phyloP scores from a whole-genome alignment of 306 rosid genomes.

The Quercus dentata region DNA sequence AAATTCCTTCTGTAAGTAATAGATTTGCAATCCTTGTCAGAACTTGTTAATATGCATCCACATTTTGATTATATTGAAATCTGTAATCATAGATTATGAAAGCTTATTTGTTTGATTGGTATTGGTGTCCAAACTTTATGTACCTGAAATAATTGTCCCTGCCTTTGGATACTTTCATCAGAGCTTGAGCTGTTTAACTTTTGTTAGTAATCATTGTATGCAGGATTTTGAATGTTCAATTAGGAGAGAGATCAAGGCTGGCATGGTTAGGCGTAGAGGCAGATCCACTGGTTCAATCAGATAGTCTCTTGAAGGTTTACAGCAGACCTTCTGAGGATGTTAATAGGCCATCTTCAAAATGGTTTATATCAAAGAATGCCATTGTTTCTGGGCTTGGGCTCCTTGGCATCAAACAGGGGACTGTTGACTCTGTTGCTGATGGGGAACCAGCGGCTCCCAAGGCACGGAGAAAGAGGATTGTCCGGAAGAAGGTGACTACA shows the following conservation, averaged over 20 bases:
- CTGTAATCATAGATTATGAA: not conserved
- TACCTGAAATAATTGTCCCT: not conserved
- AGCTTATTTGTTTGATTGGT: not conserved
- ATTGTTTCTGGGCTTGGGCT: constrained; percentile 96
- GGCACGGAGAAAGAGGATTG: constrained; percentile 79
- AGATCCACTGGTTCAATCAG: constrained; percentile 81
- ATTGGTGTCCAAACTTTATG: not conserved
- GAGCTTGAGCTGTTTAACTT: constrained; percentile 2
- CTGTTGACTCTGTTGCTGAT: constrained; percentile 37
- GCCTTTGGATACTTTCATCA: not conserved
- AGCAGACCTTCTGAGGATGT: constrained; percentile 65
- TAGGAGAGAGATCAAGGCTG: constrained; percentile 88
- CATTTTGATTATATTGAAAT: no score
- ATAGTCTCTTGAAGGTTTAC: constrained; percentile 73
- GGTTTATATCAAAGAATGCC: constrained; percentile 94
- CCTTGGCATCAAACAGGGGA: constrained; percentile 81
- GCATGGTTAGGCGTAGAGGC: constrained; percentile 99
- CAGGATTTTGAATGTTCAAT: constrained; percentile 80
- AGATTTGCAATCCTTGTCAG: no score
- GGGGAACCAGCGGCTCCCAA: constrained; percentile 64
- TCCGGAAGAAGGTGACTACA: constrained; percentile 80
- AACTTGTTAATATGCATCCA: no score
- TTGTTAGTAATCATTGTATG: constrained; percentile 13
- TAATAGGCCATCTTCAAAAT: constrained; percentile 61
- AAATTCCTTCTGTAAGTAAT: no score